phyloP scores from a whole-genome alignment of 257 asterid genomes.

The Linaria vulgaris region DNA sequence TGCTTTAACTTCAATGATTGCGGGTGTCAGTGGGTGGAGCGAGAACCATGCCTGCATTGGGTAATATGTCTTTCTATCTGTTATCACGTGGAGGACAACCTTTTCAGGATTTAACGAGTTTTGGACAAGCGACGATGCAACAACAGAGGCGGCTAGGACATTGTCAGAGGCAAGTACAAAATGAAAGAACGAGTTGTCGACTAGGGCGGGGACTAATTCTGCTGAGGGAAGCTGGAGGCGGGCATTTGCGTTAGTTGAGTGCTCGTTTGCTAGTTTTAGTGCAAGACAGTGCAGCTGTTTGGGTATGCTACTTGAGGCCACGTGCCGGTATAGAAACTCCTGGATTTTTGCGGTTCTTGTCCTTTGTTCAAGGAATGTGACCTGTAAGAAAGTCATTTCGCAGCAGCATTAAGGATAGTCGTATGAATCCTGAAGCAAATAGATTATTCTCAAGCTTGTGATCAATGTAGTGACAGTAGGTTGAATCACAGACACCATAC shows the following conservation, averaged over 20 bases:
- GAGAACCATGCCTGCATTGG: slow-evolving; percentile 99
- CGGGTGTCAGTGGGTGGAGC: slow-evolving; percentile 68
- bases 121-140: slow-evolving; percentile 76
- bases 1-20: slow-evolving; percentile 82
- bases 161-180: slow-evolving; percentile 93
- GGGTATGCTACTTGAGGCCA: slow-evolving; percentile 97
- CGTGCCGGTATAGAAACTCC: slow-evolving; percentile 94
- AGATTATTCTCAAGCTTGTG: background rate
- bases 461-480: no score
- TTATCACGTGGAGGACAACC: slow-evolving; percentile 72
- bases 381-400: slow-evolving; percentile 40
- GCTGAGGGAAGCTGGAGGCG: slow-evolving; percentile 92
- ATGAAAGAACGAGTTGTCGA: slow-evolving; percentile 81
- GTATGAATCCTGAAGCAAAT: background rate
- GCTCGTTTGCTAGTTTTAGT: slow-evolving; percentile 81
- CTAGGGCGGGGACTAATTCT: slow-evolving; percentile 79
- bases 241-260: slow-evolving; percentile 77
- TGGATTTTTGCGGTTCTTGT: slow-evolving; percentile 90
- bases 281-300: slow-evolving; percentile 92
- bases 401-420: background rate
- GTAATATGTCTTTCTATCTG: slow-evolving; percentile 80
- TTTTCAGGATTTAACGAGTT: slow-evolving; percentile 68
- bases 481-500: background rate
- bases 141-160: slow-evolving; percentile 89
- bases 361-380: slow-evolving; percentile 74